Base-by-base conservation (phyloP, 306 rosid species). In the Senna tora region DNA sequence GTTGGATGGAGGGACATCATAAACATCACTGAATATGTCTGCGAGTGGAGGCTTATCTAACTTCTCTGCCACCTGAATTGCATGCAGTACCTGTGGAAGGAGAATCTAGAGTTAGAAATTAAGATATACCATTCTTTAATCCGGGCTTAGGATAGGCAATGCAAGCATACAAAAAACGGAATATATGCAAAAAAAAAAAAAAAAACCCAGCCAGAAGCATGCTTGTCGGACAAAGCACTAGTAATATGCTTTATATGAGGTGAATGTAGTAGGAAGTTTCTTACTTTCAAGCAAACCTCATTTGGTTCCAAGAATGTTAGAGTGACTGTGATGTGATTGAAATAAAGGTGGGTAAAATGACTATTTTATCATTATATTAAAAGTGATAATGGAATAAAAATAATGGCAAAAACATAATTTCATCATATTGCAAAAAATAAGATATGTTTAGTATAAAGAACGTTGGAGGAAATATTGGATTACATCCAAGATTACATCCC, bases 11-110 rank as follows among this genome's bases (percentile, higher is more conserved):
- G 78, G 85, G 61, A 69, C 81, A 69, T 93, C 90, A 65, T 93
- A 93, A 60, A 93, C 96, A 74, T 93, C 98, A 50, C 76, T 84
- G 75, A 93, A 93, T 21, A 81, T 21, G 71, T 93, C 97, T 30
- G 76, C 78, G 19, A 87, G 60, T 5, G 97, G 85, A 20, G 97
- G 98, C 70, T 88, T 93, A 62, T 81, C 90, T 33, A 72, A 68
- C 69, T 82, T 81, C 80, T 93, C 98, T 6, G 98, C 97, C 20
- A 77, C 89, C 71, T 90, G 98, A 78, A 93, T 90, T 58, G 90
- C 92, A 72, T 81, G 89, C 36, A 93, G 74, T 49, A 90, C 22
- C 98, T 90, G 87, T 78, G 42, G 49, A 42, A 85, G 76, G 71
- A 79, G 54, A 59, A 66, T 33, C 15, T 11, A 5, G n/a, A 13